Percentiles rank a stretch among this genome's conserved stretches.
phyloP scores from a whole-genome alignment of 345 rosid genomes.

The Chamaenerion angustifolium region DNA sequence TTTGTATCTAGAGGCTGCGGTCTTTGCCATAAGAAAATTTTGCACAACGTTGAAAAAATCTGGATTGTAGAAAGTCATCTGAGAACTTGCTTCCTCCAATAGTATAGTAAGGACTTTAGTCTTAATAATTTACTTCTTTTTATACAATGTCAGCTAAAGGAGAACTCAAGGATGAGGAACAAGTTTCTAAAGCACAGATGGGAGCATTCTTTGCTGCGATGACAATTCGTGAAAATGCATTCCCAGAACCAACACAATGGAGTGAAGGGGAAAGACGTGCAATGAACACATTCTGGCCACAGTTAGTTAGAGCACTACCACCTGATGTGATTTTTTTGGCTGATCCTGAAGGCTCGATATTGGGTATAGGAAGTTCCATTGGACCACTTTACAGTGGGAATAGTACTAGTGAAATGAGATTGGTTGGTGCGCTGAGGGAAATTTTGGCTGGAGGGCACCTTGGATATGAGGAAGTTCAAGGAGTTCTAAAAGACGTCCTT shows the following conservation, averaged over 20 bases:
- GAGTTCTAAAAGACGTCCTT: constrained; percentile 75
- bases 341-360: constrained; percentile 83
- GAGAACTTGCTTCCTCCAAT: no score
- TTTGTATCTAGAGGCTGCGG: no score
- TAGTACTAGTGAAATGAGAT: constrained; percentile 63
- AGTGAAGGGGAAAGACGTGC: constrained; percentile 83
- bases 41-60: no score
- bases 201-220: constrained; percentile 95
- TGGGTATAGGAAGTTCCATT: constrained; percentile 58
- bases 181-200: constrained; percentile 74
- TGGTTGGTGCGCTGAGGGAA: constrained; percentile 94
- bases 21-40: no score
- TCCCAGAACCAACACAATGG: constrained; percentile 92
- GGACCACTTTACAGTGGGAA: constrained; percentile 75
- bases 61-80: no score
- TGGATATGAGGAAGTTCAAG: constrained; percentile 88
- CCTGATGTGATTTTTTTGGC: constrained; percentile 85
- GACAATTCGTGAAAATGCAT: constrained; percentile 87
- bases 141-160: constrained; percentile 41
- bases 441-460: constrained; percentile 91
- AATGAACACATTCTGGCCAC: constrained; percentile 66
- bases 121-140: background rate
- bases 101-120: no score
- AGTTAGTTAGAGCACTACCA: constrained; percentile 49
- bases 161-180: constrained; percentile 55